Conservation (phyloP, 495 filamentous ascomycete genomes). For the Aspergillus heteromorphus region DNA sequence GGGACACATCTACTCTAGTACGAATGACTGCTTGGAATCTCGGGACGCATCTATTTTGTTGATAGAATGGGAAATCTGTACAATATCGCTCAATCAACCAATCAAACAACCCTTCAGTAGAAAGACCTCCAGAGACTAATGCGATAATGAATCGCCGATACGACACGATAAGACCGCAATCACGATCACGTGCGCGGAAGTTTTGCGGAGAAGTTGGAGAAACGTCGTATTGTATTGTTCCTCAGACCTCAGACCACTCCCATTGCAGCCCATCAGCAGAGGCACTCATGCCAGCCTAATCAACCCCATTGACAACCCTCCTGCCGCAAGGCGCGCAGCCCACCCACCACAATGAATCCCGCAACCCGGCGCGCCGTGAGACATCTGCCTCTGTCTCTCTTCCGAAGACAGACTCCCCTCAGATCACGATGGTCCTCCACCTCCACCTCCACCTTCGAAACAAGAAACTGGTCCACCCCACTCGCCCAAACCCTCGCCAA, state of each 20-base stretch:
- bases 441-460: slow-evolving; percentile 12
- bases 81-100: neutral
- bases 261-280: neutral
- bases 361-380: slow-evolving; percentile 29
- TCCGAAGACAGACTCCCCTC: slow-evolving; percentile 14
- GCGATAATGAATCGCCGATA: neutral
- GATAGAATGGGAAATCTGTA: neutral
- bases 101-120: too few species aligned
- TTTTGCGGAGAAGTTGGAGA: slow-evolving; percentile 27
- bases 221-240: neutral
- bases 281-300: neutral
- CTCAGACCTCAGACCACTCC: too few species aligned
- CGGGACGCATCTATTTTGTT: neutral
- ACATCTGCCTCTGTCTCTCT: too few species aligned
- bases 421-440: slow-evolving; percentile 32
- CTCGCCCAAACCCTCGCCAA: slow-evolving; percentile 76
- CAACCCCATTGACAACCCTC: neutral
- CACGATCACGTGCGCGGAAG: slow-evolving; percentile 25
- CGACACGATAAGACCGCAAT: slow-evolving; percentile 24
- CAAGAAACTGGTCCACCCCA: slow-evolving; percentile 78
- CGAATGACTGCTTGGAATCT: too few species aligned
- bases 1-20: too few species aligned
- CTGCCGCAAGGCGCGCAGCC: neutral
- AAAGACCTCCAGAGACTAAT: too few species aligned
- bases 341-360: slow-evolving; percentile 35